Base-by-base conservation (phyloP, 2,329 filamentous ascomycete species). In the Aspergillus felis region DNA sequence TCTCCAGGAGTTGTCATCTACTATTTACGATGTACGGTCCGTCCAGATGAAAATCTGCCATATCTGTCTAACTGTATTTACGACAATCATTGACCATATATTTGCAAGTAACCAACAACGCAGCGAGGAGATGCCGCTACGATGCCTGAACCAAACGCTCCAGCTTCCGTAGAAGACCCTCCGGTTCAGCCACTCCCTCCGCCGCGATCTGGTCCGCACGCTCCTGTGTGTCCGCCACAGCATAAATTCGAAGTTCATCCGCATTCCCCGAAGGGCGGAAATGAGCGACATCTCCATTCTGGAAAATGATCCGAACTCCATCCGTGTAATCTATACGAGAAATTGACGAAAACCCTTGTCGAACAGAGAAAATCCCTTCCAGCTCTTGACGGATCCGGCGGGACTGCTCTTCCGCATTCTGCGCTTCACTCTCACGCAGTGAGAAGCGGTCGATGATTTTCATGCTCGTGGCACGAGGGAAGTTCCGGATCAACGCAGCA, bases 161-260 rank as follows among this genome's bases (percentile, higher is more conserved):
- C 52, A 71, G 56, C 10, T 56, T 61, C 17, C 68, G 58, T n/a
- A 71, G 38, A 25, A 71, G 59, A 4, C 69, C 67, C 50, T 69
- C 60, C 4, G 69, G 67, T 29, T 72, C 67, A 24, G 59, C 59
- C 25, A 69, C 61, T 14, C 68, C 70, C 35, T 64, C 59, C 1
- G 53, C 56, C 9, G 65, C 66, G 50, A 72, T 71, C 3, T 56
- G 60, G 53, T 72, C 68, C 1, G 69, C 70, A 9, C 68, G 68
- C 35, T 63, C 64, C 59, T 71, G 68, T 2, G 55, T 63, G 53
- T 72, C 63, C 10, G 68, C 67, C 17, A 72, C 69, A 32, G 68
- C 59, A 50, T 72, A 72, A 38, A 72, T 71, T 10, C 70, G 69
- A 2, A 72, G 64, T 44, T 72, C 69, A 58, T 72, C 69, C 10